Conservation (phyloP, 2,329 filamentous ascomycete genomes). For the Fusarium pseudograminearum region DNA sequence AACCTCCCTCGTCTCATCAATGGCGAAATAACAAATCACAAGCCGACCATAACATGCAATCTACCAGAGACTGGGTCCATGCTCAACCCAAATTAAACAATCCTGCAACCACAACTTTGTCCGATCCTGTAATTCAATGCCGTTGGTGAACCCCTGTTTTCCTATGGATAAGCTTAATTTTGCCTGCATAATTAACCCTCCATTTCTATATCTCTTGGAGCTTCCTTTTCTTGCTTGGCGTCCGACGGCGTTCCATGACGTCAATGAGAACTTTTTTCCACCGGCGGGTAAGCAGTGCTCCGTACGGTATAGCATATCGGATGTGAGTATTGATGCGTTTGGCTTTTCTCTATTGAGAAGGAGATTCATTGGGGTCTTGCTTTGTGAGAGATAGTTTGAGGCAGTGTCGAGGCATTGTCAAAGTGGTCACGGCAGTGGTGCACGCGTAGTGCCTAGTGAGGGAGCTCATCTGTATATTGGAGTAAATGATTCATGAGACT, state of each 20-base stretch:
- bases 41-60: not conserved
- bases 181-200: not conserved
- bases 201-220: not conserved
- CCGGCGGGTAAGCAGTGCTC: not conserved
- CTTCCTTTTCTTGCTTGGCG: conserved; percentile 8
- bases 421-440: conserved; percentile 11
- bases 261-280: conserved; percentile 1
- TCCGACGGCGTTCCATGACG: not conserved
- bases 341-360: conserved; percentile 14
- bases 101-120: not conserved
- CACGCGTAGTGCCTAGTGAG: not conserved
- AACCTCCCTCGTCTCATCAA: not conserved
- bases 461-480: not conserved
- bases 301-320: not conserved
- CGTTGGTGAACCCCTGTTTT: conserved; percentile 6
- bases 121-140: not conserved
- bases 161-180: conserved; percentile 15
- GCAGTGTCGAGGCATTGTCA: conserved; percentile 20
- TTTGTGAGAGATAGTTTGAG: not conserved
- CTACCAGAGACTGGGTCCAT: not conserved
- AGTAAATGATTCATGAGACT: not conserved
- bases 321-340: not conserved
- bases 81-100: conserved; percentile 3
- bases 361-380: conserved; percentile 1
- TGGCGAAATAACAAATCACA: conserved; percentile 9